A percentile compares a stretch with the other conserved stretches of the same genome.
phyloP scores from a whole-genome alignment of 352 stramenopile species.

The Paralagenidium karlingii region DNA sequence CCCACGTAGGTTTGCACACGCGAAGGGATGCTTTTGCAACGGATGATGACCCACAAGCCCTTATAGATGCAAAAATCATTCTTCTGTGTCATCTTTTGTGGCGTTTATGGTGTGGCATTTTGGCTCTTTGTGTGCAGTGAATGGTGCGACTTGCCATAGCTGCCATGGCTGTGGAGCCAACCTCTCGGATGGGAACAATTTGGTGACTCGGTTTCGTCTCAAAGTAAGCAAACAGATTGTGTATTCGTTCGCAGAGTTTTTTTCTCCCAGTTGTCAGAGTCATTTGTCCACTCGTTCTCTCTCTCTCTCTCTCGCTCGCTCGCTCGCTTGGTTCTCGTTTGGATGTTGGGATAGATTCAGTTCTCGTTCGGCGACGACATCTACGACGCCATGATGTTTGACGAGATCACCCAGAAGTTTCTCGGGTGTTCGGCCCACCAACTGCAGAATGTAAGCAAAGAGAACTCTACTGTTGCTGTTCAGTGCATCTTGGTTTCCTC shows the following conservation, averaged over 20 bases:
- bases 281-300: not conserved
- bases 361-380: conserved; percentile 16
- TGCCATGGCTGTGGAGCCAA: conserved; percentile 20
- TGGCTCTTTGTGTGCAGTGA: too few relatives aligned
- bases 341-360: conserved; percentile 11
- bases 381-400: conserved; percentile 30
- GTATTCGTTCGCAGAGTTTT: not conserved
- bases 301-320: too few relatives aligned
- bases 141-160: too few relatives aligned
- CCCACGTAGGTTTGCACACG: too few relatives aligned
- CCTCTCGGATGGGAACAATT: conserved; percentile 7
- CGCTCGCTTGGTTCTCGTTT: too few relatives aligned
- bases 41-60: too few relatives aligned
- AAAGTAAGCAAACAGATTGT: conserved; percentile 16
- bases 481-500: not conserved
- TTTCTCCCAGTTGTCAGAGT: not conserved
- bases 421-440: conserved; percentile 15
- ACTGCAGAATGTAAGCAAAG: conserved; percentile 13
- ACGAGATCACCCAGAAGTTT: conserved; percentile 24
- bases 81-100: too few relatives aligned
- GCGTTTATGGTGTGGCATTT: too few relatives aligned
- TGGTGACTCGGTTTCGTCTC: conserved; percentile 10
- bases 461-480: not conserved
- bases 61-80: too few relatives aligned
- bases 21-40: too few relatives aligned